Base-by-base conservation (phyloP, 441 rosid genomes). In the Viola pubescens region DNA sequence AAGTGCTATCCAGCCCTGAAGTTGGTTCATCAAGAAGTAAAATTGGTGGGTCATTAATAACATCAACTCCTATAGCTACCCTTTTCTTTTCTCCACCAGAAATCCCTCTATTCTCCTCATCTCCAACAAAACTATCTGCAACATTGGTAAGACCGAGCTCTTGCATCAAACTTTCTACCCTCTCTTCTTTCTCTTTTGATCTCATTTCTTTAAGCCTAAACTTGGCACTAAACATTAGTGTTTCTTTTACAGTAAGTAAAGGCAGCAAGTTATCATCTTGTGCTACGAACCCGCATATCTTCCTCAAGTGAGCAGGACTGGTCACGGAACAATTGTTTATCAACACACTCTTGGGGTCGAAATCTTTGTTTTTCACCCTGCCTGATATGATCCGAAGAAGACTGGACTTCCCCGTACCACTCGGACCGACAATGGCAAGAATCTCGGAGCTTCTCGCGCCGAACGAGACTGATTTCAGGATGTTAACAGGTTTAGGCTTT, bases 181-280 rank as follows among this genome's bases (percentile, higher is more conserved):
- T 73, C 7, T 75, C 80, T 49, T 66, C 74, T 77, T 77, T 82
- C 44, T 84, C 85, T 57, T 51, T 71, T 71, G 62, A 74, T 7
- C 85, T 79, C 48, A 79, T 66, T 0, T 81, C 80, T 19, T 80
- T 84, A 52, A 87, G 88, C 66, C 88, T 72, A 67, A 87, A 87
- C 75, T 81, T 84, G 9, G 94, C 90, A 2, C 86, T 75, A 43
- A 79, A 84, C 94, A 86, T 88, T 7, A 91, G 56, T 4, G 95
- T 88, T 67, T 88, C 98, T 53, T 85, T 85, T 3, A 91, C 95
- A 0, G 95, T 91, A 6, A 88, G 80, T 84, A 86, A 84, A 0
- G 98, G 95, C 55, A 91, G 87, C 52, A 91, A 70, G 40, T 85
- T 85, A 70, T 91, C 98, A n/a, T 88, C 98, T 65, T 88, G 94